Evolutionary conservation across 2,329 filamentous ascomycete species (phyloP).

Genomic region (Cephalotrichum gorgonifer): DNA sequence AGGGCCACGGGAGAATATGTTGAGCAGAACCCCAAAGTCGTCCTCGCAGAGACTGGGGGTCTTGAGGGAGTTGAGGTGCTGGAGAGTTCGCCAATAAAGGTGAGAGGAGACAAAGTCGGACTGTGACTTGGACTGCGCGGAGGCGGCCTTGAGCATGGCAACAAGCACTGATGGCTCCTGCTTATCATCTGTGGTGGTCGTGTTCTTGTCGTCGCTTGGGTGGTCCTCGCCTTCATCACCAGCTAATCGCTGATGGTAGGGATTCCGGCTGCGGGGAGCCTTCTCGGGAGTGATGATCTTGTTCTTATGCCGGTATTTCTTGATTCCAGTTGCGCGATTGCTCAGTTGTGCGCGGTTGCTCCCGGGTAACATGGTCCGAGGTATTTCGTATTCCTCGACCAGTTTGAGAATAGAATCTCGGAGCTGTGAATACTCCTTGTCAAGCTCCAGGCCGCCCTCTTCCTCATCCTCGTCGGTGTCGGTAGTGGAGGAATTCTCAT

Average conservation of each 20-base stretch:
- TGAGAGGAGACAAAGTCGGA: constrained; percentile 79
- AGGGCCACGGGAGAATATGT: constrained; percentile 64
- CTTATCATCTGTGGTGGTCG: constrained; percentile 16
- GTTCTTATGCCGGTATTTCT: constrained; percentile 51
- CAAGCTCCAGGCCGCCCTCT: constrained; percentile 50
- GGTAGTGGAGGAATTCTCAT: constrained; percentile 50
- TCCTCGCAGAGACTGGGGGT: constrained; percentile 53
- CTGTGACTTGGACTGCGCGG: constrained; percentile 64
- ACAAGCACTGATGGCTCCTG: constrained; percentile 39
- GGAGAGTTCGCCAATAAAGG: constrained; percentile 73
- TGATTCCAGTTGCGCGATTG: constrained; percentile 55
- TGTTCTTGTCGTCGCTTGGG: constrained; percentile 9
- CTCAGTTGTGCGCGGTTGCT: constrained; percentile 55
- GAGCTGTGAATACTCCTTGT: constrained; percentile 71
- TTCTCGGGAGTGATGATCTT: constrained; percentile 41
- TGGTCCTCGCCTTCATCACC: constrained; percentile 7
- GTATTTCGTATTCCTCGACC: constrained; percentile 74
- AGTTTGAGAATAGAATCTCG: constrained; percentile 72
- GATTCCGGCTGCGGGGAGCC: constrained; percentile 46
- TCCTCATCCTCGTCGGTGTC: constrained; percentile 53
- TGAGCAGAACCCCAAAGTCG: constrained; percentile 60
- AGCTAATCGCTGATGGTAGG: constrained; percentile 32
- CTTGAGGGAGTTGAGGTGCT: constrained; percentile 56
- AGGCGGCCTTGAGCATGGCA: constrained; percentile 67
- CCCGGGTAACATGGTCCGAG: constrained; percentile 52